Evolutionary conservation across 1,139 yeast genomes (phyloP).

Genomic region (Magnusiomyces magnusii): DNA sequence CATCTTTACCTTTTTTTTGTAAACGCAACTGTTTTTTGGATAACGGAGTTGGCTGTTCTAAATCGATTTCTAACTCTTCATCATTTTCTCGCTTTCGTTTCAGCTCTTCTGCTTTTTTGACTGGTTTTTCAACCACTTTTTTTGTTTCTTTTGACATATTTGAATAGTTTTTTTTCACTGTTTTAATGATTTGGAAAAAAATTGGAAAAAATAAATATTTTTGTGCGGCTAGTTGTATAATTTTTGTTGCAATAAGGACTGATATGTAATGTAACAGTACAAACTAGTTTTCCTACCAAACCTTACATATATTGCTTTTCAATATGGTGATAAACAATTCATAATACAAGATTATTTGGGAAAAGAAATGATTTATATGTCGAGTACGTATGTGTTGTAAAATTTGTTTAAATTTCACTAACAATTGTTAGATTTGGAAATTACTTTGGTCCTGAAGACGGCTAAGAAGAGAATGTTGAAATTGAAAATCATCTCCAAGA

Average conservation of each 20-base stretch:
- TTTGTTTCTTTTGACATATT: constrained; percentile 8
- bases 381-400: constrained; percentile 38
- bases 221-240: neutral
- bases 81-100: constrained; percentile 8
- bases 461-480: constrained; percentile 29
- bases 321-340: no score
- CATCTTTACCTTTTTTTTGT: constrained; percentile 50
- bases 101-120: constrained; percentile 5
- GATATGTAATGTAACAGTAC: neutral
- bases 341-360: no score
- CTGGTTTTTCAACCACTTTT: neutral
- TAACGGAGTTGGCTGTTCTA: constrained; percentile 69
- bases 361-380: constrained; percentile 62
- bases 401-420: constrained; percentile 20
- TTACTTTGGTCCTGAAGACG: constrained; percentile 43
- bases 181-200: neutral
- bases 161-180: constrained; percentile 1
- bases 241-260: neutral
- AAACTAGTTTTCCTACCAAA: neutral
- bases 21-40: constrained; percentile 89
- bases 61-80: constrained; percentile 57
- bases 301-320: no score
- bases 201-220: neutral
- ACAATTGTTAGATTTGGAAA: constrained; percentile 46
- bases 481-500: constrained; percentile 44